Evolutionary conservation across 495 filamentous ascomycete genomes (phyloP).

Genomic region (Neurospora sp.): DNA sequence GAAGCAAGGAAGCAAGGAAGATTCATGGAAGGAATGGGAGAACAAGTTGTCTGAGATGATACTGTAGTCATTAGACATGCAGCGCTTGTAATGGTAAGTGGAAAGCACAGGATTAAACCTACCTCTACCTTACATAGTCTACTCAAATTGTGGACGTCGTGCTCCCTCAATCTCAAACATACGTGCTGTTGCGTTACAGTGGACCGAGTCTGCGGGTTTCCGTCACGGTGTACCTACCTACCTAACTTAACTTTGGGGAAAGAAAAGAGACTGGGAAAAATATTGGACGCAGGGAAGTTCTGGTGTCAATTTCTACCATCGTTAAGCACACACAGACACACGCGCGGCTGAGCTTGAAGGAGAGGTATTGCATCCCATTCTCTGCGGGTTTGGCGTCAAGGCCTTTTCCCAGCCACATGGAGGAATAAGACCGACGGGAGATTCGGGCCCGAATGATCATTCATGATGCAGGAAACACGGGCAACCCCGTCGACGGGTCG

Average conservation of each 20-base stretch:
- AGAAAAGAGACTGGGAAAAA: background rate
- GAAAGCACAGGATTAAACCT: too few species aligned
- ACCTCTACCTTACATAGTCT: too few species aligned
- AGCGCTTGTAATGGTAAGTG: background rate
- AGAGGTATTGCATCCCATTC: background rate
- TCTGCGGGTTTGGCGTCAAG: background rate
- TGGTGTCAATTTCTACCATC: background rate
- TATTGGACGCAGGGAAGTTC: background rate
- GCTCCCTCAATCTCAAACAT: background rate
- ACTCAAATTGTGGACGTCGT: background rate
- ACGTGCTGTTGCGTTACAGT: background rate
- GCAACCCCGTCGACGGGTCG: background rate
- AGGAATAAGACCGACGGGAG: background rate
- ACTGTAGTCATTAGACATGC: background rate
- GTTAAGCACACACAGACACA: background rate
- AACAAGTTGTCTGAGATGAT: background rate
- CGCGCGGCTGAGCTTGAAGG: background rate
- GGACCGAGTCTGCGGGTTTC: background rate
- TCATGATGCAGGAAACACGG: background rate
- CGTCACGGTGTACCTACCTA: background rate
- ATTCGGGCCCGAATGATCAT: background rate
- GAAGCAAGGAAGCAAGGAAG: background rate
- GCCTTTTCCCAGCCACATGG: background rate
- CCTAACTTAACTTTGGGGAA: background rate
- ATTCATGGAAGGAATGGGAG: background rate